Evolutionary conservation across 2,329 filamentous ascomycete genomes (phyloP).

Genomic region (Diaporthe citrichinensis): DNA sequence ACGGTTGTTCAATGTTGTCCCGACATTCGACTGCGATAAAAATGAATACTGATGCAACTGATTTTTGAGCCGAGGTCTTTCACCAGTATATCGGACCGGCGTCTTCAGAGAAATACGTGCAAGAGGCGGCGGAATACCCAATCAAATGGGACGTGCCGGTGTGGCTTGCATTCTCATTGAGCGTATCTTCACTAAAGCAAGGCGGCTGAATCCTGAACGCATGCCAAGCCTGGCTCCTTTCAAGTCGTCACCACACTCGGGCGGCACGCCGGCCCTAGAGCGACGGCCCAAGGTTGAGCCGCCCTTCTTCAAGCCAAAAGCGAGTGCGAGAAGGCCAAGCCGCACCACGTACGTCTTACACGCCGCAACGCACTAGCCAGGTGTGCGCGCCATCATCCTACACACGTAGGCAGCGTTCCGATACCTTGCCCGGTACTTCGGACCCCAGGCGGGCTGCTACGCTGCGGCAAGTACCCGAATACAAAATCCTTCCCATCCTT

Average conservation of each 20-base stretch:
- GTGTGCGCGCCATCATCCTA: neutral
- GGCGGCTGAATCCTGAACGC: neutral
- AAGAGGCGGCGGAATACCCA: neutral
- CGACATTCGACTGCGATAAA: neutral
- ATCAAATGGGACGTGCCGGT: neutral
- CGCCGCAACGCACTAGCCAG: neutral
- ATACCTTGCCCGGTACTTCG: slow-evolving; percentile 1
- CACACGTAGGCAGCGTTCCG: neutral
- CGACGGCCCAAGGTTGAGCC: slow-evolving; percentile 4
- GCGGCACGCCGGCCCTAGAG: neutral
- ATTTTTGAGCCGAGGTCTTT: neutral
- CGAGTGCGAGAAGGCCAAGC: slow-evolving; percentile 16
- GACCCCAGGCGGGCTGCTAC: no score
- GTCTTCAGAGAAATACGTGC: neutral
- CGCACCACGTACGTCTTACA: neutral
- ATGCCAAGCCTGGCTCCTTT: neutral
- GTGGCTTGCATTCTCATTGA: neutral
- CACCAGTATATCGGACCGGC: neutral
- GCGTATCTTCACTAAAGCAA: neutral
- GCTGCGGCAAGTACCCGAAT: neutral
- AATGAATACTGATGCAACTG: neutral
- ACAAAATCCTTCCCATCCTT: slow-evolving; percentile 18
- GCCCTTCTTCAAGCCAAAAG: neutral
- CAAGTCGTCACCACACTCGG: slow-evolving; percentile 2
- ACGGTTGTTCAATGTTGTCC: neutral